Evolutionary conservation across 495 filamentous ascomycete species (phyloP).

Genomic region (Lichina pygmaea): DNA sequence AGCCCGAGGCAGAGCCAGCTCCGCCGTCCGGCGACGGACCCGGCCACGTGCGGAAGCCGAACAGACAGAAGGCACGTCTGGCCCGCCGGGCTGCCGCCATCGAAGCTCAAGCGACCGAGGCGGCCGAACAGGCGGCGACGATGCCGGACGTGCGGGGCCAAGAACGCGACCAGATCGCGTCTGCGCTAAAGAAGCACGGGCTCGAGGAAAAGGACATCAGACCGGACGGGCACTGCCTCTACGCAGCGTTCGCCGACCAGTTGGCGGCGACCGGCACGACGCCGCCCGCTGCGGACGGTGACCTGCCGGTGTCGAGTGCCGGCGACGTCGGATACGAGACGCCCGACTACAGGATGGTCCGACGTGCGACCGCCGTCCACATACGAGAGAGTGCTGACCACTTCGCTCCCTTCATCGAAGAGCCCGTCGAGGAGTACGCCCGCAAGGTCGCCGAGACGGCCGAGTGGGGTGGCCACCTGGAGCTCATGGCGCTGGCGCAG

Average conservation of each 20-base stretch:
- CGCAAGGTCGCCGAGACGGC: slow-evolving; percentile 61
- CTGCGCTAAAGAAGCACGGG: slow-evolving; percentile 27
- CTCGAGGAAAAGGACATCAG: slow-evolving; percentile 54
- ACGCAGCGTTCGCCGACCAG: slow-evolving; percentile 75
- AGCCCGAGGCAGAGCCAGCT: not conserved
- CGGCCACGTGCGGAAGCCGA: slow-evolving; percentile 29
- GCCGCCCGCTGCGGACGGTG: not conserved
- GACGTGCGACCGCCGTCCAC: slow-evolving; percentile 26
- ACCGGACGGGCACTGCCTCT: slow-evolving; percentile 92
- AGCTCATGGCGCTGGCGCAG: slow-evolving; percentile 61
- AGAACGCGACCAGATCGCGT: slow-evolving; percentile 43
- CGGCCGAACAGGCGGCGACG: slow-evolving; percentile 43
- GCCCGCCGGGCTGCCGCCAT: slow-evolving; percentile 70
- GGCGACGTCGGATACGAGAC: not conserved
- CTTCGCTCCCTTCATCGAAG: slow-evolving; percentile 53
- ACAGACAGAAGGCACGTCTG: slow-evolving; percentile 72
- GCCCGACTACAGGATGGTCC: slow-evolving; percentile 17
- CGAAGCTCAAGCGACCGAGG: slow-evolving; percentile 34
- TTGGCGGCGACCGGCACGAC: slow-evolving; percentile 20
- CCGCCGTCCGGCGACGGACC: not conserved
- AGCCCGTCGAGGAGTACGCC: slow-evolving; percentile 47
- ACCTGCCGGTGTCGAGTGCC: not conserved
- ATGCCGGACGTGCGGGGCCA: slow-evolving; percentile 46
- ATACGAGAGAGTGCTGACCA: slow-evolving; percentile 30
- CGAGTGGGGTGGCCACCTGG: slow-evolving; percentile 89